Percentiles rank a stretch among this genome's conserved stretches.
phyloP scores from a whole-genome alignment of 2,329 filamentous ascomycete species.

The Drechslerella dactyloides region DNA sequence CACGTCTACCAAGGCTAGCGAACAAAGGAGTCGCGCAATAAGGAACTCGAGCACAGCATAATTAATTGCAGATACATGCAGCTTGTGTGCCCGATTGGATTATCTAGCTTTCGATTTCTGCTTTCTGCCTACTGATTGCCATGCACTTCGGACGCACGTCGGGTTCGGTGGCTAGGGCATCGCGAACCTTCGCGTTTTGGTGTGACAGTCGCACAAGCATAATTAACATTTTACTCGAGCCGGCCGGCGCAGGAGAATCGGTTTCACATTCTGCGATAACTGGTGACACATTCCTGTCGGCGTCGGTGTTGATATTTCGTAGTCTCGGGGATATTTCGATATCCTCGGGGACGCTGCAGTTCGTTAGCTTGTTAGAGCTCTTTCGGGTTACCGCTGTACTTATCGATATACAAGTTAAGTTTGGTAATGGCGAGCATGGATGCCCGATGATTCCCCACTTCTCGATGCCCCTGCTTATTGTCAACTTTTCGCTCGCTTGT shows the following conservation, averaged over 20 bases:
- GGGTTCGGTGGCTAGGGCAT: too few relatives aligned
- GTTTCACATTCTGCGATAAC: too few relatives aligned
- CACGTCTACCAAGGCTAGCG: not conserved
- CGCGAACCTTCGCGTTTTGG: conserved; percentile 13
- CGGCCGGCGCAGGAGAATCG: too few relatives aligned
- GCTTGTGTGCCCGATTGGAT: not conserved
- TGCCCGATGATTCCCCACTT: conserved; percentile 6
- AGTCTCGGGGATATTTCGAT: too few relatives aligned
- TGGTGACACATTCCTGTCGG: too few relatives aligned
- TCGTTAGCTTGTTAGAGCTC: too few relatives aligned
- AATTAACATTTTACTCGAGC: not conserved
- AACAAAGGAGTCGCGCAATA: not conserved
- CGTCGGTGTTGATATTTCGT: too few relatives aligned
- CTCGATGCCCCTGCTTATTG: not conserved
- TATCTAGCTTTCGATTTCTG: not conserved
- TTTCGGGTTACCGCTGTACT: not conserved
- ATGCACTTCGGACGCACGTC: conserved; percentile 3
- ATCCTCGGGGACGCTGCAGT: too few relatives aligned
- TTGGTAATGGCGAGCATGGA: conserved; percentile 1
- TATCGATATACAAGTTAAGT: not conserved
- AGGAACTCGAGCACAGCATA: not conserved
- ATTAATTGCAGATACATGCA: too few relatives aligned
- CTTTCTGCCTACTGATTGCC: not conserved
- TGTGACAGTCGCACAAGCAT: conserved; percentile 2
- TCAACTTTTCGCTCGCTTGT: not conserved